Conservation (phyloP, 2,329 filamentous ascomycete species). For the Hirsutella thompsonii region DNA sequence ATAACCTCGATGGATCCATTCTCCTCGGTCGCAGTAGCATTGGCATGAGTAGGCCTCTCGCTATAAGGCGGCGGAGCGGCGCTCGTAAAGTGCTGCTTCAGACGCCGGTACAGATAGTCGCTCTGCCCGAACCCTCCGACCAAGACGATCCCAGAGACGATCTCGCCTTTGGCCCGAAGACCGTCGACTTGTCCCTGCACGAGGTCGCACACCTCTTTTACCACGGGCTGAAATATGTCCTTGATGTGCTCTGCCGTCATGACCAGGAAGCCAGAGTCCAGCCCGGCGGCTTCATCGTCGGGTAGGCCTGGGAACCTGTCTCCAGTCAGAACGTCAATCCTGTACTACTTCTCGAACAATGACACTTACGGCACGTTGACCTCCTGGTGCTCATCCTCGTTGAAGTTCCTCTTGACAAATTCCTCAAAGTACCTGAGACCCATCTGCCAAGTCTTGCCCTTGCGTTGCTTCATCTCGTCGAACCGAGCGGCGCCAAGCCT, state of each 20-base stretch:
- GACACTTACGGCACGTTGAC: slow-evolving; percentile 56
- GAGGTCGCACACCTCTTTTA: slow-evolving; percentile 56
- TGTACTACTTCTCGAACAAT: too few relatives aligned
- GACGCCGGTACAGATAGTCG: slow-evolving; percentile 58
- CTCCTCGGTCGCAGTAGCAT: slow-evolving; percentile 29
- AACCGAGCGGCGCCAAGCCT: slow-evolving; percentile 56
- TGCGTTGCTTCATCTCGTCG: slow-evolving; percentile 64
- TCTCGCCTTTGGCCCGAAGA: slow-evolving; percentile 46
- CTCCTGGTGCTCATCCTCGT: slow-evolving; percentile 64
- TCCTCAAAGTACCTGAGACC: slow-evolving; percentile 71
- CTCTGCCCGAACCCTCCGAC: slow-evolving; percentile 75
- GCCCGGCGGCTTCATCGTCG: slow-evolving; percentile 60
- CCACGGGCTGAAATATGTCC: slow-evolving; percentile 62
- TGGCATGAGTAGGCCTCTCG: slow-evolving; percentile 55
- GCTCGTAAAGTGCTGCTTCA: slow-evolving; percentile 56
- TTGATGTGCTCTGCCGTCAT: slow-evolving; percentile 59
- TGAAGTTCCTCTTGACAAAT: slow-evolving; percentile 75
- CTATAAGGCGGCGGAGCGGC: slow-evolving; percentile 50
- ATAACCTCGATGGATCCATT: slow-evolving; percentile 60
- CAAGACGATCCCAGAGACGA: slow-evolving; percentile 63
- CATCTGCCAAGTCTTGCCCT: slow-evolving; percentile 70
- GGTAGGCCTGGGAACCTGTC: slow-evolving; percentile 56
- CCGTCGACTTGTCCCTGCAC: slow-evolving; percentile 54
- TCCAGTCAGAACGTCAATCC: slow-evolving; percentile 2
- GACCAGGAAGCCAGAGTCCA: slow-evolving; percentile 66